Evolutionary conservation across 1,139 yeast species (phyloP).

Genomic region (Yamadazyma atmosphaerica): DNA sequence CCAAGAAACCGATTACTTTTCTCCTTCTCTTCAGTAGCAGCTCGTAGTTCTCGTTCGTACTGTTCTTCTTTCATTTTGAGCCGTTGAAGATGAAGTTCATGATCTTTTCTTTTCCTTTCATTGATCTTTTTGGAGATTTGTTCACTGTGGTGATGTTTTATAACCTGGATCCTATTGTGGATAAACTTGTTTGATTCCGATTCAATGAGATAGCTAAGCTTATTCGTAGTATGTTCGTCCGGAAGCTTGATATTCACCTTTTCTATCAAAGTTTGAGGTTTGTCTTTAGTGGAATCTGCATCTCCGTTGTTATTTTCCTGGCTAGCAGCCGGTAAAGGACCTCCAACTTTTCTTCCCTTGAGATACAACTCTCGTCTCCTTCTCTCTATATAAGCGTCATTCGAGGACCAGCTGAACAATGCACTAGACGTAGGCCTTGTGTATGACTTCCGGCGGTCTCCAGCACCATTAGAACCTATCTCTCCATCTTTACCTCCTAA

Average conservation of each 20-base stretch:
- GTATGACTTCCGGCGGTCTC: conserved; percentile 8
- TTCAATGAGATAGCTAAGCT: conserved; percentile 33
- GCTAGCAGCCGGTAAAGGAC: not conserved
- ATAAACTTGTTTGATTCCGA: conserved; percentile 40
- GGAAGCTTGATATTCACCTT: conserved; percentile 15
- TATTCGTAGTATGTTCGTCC: conserved; percentile 22
- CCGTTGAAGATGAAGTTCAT: conserved; percentile 38
- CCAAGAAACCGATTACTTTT: conserved; percentile 27
- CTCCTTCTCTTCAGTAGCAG: conserved; percentile 25
- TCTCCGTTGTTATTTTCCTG: conserved; percentile 8
- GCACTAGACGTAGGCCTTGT: conserved; percentile 27
- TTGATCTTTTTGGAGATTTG: conserved; percentile 39
- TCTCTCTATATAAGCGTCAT: conserved; percentile 38
- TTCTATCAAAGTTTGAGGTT: conserved; percentile 5
- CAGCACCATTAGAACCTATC: not conserved
- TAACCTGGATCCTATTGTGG: conserved; percentile 39
- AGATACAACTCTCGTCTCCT: conserved; percentile 28
- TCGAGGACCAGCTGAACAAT: conserved; percentile 47
- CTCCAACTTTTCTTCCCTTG: conserved; percentile 6
- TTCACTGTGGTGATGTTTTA: conserved; percentile 41
- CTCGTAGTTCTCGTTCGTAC: conserved; percentile 32
- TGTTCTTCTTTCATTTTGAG: conserved; percentile 42
- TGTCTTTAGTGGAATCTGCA: conserved; percentile 5
- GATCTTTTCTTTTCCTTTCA: conserved; percentile 43
- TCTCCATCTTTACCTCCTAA: conserved; percentile 14